Evolutionary conservation across 768 basidiomycete species (phyloP), one percentile per base, ranked within the genome.

Genomic region (Nevesoporus exiguus): DNA sequence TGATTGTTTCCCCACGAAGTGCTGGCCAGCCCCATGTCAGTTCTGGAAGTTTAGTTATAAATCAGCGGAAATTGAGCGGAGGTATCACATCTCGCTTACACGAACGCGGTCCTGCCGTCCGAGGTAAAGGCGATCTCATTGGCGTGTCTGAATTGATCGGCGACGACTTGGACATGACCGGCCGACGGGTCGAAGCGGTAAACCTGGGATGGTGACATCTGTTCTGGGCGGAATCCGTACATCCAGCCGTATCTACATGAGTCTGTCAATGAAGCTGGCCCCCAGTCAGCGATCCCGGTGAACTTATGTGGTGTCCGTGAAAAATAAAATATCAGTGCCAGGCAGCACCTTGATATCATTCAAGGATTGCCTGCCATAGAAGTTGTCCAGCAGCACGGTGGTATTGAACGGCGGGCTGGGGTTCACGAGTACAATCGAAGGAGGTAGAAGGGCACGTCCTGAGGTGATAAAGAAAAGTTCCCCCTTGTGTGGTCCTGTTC

Each of bases 261-360:
- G 6, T n/a, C 10, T 17, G 34, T 62, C 11, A 47, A 15, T 3
- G 11, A 24, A 13, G 11, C 11, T 17, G 22, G 11, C 7, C 24
- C n/a, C 14, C 14, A 11, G 10, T 11, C 33, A 14, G 33, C n/a
- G 36, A 17, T 10, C 10, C 21, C 25, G 13, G 2, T 27, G 10
- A 15, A 42, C 21, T 40, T 22, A 40, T 21, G 39, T 40, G 11
- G n/a, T 21, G 62, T 93, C 89, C 0, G 89, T 91, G 70, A 92
- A 90, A 71, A 86, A 90, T 2, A 91, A 60, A 36, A 80, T 80
- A 34, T 83, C 82, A 56, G 78, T 85, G 5, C 70, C 68, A 2
- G 86, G 87, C 49, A 89, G 83, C 3, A 90, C 73, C 61, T 88
- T 90, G 54, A 86, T 76, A 58, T 93, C 90, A 66, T 91, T 89